A percentile compares a stretch with the other conserved stretches of the same genome.
These are phyloP conservation scores for Chaetoscypha palmicola DNA, from an alignment of 2,329 filamentous ascomycete species.

Conservation along the genomic window DNA sequence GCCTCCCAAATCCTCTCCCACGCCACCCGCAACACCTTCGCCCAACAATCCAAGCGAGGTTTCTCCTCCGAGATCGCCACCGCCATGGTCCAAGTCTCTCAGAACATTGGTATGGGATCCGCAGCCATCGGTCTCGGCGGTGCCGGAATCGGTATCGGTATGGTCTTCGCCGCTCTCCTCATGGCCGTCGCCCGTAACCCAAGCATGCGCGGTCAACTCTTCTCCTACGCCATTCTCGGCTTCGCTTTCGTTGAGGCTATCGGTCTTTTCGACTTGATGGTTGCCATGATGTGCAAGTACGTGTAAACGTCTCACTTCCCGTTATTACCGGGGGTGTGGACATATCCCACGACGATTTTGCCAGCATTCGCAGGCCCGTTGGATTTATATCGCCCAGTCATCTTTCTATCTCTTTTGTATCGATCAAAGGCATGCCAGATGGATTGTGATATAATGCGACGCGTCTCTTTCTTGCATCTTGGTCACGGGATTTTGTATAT, in stretches of 20 bases:
- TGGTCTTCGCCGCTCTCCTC: constrained; percentile 86
- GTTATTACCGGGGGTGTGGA: neutral
- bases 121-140: constrained; percentile 88
- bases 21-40: constrained; percentile 36
- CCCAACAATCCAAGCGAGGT: constrained; percentile 59
- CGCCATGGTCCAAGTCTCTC: constrained; percentile 83
- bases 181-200: constrained; percentile 91
- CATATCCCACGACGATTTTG: neutral
- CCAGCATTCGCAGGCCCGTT: neutral
- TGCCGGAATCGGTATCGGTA: constrained; percentile 92
- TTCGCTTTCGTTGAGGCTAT: constrained; percentile 94
- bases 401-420: constrained; percentile 1
- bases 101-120: constrained; percentile 83
- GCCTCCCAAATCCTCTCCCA: constrained; percentile 58
- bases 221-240: constrained; percentile 92
- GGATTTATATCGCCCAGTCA: neutral
- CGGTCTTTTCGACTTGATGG: constrained; percentile 83
- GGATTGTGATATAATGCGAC: neutral
- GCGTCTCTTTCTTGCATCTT: neutral
- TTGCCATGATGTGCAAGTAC: constrained; percentile 92
- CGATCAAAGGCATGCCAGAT: too few relatives aligned
- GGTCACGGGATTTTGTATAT: neutral
- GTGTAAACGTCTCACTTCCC: constrained; percentile 36
- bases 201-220: constrained; percentile 88
- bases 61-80: constrained; percentile 86